A percentile compares a stretch with the other conserved stretches of the same genome.
These are phyloP conservation scores for Puccinia horiana DNA, from an alignment of 1,284 basidiomycete species.

Conservation along the genomic window DNA sequence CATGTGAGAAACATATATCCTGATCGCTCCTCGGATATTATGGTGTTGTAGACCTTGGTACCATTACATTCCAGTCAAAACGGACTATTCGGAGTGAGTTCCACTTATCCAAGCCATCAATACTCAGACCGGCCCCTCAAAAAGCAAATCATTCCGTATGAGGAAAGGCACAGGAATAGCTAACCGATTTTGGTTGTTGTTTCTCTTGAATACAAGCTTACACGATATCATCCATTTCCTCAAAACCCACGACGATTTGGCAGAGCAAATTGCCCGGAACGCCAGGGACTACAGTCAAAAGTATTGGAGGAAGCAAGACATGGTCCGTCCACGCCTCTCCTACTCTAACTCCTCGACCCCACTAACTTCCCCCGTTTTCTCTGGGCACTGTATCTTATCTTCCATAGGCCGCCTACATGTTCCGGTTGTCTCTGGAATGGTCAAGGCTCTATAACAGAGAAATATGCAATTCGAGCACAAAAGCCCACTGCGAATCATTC, in stretches of 20 bases:
- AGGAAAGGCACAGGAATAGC: constrained; percentile 55
- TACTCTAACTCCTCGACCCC: too few species aligned
- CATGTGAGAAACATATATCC: background rate
- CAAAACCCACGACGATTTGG: constrained; percentile 64
- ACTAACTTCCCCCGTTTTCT: background rate
- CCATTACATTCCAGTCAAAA: constrained; percentile 42
- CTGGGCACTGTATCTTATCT: background rate
- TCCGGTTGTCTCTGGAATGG: constrained; percentile 45
- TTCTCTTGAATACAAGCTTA: constrained; percentile 23
- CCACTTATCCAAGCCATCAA: too few species aligned
- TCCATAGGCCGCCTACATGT: constrained; percentile 41
- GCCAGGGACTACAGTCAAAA: constrained; percentile 67
- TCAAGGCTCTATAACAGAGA: constrained; percentile 39
- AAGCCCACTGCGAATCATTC: background rate
- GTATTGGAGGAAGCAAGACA: constrained; percentile 69
- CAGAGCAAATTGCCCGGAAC: constrained; percentile 64
- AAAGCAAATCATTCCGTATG: constrained; percentile 53
- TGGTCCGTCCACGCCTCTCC: constrained; percentile 58
- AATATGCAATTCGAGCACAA: background rate
- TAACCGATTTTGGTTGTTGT: constrained; percentile 53
- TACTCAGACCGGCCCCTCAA: constrained; percentile 50
- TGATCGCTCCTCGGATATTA: background rate
- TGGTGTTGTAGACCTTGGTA: constrained; percentile 31
- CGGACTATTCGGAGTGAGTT: constrained; percentile 38
- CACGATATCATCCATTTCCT: constrained; percentile 39